phyloP scores from a whole-genome alignment of 345 rosid genomes.

The Eucalyptus sp. region DNA sequence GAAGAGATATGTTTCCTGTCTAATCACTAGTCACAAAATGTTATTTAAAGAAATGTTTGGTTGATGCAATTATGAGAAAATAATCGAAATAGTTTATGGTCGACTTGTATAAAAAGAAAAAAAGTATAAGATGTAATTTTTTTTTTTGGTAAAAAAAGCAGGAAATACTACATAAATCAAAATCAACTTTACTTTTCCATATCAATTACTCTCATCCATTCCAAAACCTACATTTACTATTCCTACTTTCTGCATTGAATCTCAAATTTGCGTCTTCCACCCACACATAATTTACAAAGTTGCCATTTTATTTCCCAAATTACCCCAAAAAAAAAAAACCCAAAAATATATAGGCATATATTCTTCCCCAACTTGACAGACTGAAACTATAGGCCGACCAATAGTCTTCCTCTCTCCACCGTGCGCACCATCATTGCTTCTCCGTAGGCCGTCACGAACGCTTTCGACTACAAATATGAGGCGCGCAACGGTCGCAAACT shows the following conservation, averaged over 20 bases:
- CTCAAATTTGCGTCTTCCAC: not conserved
- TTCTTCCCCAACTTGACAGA: not conserved
- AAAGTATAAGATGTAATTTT: not conserved
- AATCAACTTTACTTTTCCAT: not conserved
- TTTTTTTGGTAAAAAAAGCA: not conserved
- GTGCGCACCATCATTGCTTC: not conserved
- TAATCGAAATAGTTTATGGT: not conserved
- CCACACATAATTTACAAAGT: not conserved
- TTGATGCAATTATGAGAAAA: not conserved
- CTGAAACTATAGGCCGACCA: not conserved
- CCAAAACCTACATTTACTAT: not conserved
- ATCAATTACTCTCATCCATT: not conserved
- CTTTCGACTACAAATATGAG: not conserved
- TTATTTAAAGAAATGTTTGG: not conserved
- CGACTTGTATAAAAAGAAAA: not conserved
- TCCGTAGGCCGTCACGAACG: not conserved
- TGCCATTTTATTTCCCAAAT: not conserved
- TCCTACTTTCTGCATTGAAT: not conserved
- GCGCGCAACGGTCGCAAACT: not conserved
- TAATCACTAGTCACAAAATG: not conserved
- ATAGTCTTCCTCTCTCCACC: not conserved
- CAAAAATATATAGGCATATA: not conserved
- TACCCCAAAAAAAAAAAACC: not conserved
- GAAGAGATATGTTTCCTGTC: not conserved
- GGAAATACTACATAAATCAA: not conserved